Evolutionary conservation across 1,284 basidiomycete genomes (phyloP).

Genomic region (Austroboletus novae-zelandiae): DNA sequence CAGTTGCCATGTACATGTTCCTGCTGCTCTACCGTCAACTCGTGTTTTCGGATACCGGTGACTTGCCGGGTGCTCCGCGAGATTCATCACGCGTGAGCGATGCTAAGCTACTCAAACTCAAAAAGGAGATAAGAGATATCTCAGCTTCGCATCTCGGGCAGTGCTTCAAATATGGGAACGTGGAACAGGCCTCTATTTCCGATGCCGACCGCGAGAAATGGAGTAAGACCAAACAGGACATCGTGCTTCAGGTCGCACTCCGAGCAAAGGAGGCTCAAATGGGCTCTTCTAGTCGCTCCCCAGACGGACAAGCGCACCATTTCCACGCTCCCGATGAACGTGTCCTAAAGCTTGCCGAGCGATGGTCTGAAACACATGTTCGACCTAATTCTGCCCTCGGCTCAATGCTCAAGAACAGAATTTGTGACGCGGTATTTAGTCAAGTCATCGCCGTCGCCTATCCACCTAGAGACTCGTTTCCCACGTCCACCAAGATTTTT

Average conservation of each 20-base stretch:
- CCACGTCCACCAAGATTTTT: slow-evolving; percentile 26
- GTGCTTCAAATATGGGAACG: slow-evolving; percentile 43
- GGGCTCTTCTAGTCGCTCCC: slow-evolving; percentile 9
- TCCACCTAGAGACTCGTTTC: slow-evolving; percentile 38
- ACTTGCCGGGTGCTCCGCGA: slow-evolving; percentile 20
- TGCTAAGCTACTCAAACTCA: slow-evolving; percentile 56
- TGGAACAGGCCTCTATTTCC: slow-evolving; percentile 22
- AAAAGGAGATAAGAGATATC: slow-evolving; percentile 77
- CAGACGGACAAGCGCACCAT: slow-evolving; percentile 13
- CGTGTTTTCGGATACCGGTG: slow-evolving; percentile 43
- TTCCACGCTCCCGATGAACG: slow-evolving; percentile 46
- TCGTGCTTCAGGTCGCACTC: slow-evolving; percentile 65
- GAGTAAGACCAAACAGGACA: slow-evolving; percentile 51
- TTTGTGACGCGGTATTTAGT: slow-evolving; percentile 64
- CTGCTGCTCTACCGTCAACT: slow-evolving; percentile 79
- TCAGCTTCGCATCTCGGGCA: slow-evolving; percentile 58
- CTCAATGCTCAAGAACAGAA: slow-evolving; percentile 55
- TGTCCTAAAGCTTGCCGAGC: slow-evolving; percentile 55
- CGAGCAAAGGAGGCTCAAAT: slow-evolving; percentile 49
- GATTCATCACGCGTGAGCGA: slow-evolving; percentile 38
- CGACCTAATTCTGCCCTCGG: slow-evolving; percentile 53
- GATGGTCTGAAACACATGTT: slow-evolving; percentile 64
- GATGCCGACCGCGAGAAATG: slow-evolving; percentile 45
- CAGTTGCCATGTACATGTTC: slow-evolving; percentile 77
- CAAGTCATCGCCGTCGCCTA: slow-evolving; percentile 54